phyloP scores from a whole-genome alignment of 805 yeast species.

The Myxozyma sirexii region DNA sequence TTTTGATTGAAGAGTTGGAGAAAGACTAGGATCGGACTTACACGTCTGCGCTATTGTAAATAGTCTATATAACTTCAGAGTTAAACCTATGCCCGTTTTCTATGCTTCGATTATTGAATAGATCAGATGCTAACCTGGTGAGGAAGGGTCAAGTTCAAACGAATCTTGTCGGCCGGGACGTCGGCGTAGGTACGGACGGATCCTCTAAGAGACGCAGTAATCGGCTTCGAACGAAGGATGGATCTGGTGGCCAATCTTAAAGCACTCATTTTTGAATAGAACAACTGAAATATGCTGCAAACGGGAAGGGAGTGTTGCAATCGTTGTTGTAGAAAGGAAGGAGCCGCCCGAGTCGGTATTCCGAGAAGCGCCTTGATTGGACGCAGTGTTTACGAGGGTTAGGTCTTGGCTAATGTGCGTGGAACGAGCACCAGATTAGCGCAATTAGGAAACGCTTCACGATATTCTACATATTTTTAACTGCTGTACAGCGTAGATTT shows the following conservation, averaged over 20 bases:
- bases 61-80: constrained; percentile 33
- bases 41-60: constrained; percentile 43
- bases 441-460: too few species aligned
- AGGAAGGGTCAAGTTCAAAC: constrained; percentile 88
- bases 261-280: constrained; percentile 23
- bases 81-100: not conserved
- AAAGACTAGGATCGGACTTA: constrained; percentile 33
- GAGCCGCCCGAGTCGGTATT: constrained; percentile 10
- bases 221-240: constrained; percentile 19
- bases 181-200: constrained; percentile 79
- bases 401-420: not conserved
- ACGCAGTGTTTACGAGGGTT: not conserved
- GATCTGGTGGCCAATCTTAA: constrained; percentile 27
- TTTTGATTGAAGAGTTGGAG: not conserved
- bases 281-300: not conserved
- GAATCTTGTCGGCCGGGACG: constrained; percentile 74
- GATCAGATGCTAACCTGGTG: constrained; percentile 54
- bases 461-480: too few species aligned
- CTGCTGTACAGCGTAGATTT: too few species aligned
- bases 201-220: constrained; percentile 15
- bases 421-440: too few species aligned
- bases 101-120: not conserved
- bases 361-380: constrained; percentile 19
- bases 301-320: not conserved
- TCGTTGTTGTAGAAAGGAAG: not conserved